Evolutionary conservation across 2,329 filamentous ascomycete genomes (phyloP), one percentile per base, ranked within the genome.

Genomic region (Pestalotiopsis sp.): DNA sequence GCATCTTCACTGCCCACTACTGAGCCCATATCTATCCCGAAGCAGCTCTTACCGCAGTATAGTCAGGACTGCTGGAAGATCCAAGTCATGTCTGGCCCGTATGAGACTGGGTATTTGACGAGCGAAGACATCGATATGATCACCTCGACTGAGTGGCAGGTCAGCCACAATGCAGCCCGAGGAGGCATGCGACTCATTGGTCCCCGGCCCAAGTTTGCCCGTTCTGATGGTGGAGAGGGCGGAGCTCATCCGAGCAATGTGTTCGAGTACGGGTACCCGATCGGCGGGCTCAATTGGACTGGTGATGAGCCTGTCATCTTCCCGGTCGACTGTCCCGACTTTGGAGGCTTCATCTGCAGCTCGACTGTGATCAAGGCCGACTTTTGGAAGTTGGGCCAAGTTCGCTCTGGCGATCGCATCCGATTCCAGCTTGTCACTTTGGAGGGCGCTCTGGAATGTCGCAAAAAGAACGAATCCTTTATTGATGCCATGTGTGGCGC

Each of bases 281-380:
- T 87, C 1, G 88, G 88, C 0, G 84, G 84, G 0, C 72, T 90
- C 31, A 90, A 90, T 71, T 91, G 86, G 84, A 89, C 87, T 0
- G 88, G 88, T 3, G 88, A 90, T 68, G 86, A 87, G 45, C 84
- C 87, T 2, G 86, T 86, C n/a, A 85, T 91, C 20, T 89, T 91
- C 63, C 83, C 87, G 0, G 80, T 86, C 4, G 88, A 91, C 73
- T 84, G 83, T 64, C 89, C 88, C 0, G 87, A 90, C 71, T 84
- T 90, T 68, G 88, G 89, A 6, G 88, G 88, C 0, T 90, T 91
- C 69, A 81, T 89, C 0, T 87, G 83, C 39, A 84, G 81, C 13
- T 84, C 85, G 2, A 90, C 88, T 0, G 81, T 89, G 13, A 81
- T 88, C 38, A 84, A 84, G 68, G 87, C 83, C 1, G 88, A 90